Evolutionary conservation across 352 stramenopile species (phyloP).

Genomic region (Phytophthora nicotianae): DNA sequence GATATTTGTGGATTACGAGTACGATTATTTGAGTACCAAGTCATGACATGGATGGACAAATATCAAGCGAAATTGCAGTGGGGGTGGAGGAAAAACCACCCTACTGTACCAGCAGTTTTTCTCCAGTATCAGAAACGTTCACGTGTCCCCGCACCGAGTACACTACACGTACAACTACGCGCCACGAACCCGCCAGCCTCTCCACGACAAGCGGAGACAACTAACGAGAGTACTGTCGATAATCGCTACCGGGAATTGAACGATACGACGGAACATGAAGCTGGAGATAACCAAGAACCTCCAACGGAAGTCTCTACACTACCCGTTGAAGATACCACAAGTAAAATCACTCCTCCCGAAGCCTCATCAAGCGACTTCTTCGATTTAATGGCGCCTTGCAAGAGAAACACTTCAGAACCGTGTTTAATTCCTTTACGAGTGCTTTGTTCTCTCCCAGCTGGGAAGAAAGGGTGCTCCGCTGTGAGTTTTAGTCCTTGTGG

Average conservation of each 20-base stretch:
- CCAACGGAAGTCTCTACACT: background rate
- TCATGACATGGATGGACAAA: conserved; percentile 66
- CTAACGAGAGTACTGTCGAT: background rate
- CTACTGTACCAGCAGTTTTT: conserved; percentile 52
- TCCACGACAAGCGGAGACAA: conserved; percentile 9
- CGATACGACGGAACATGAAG: background rate
- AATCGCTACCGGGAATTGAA: conserved; percentile 3
- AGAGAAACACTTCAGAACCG: conserved; percentile 39
- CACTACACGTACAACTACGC: conserved; percentile 45
- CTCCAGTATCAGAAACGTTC: conserved; percentile 68
- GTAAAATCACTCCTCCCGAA: conserved; percentile 1
- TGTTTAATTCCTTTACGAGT: conserved; percentile 67
- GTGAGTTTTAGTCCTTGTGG: conserved; percentile 69
- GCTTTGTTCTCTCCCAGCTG: conserved; percentile 55
- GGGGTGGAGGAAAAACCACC: conserved; percentile 40
- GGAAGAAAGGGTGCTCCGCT: conserved; percentile 59
- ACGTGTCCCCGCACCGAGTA: conserved; percentile 33
- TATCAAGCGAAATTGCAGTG: conserved; percentile 63
- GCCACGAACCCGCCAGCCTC: conserved; percentile 13
- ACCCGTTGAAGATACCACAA: background rate
- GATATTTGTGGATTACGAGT: conserved; percentile 40
- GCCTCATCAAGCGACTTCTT: conserved; percentile 13
- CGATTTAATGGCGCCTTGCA: conserved; percentile 35
- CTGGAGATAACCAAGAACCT: conserved; percentile 25
- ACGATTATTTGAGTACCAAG: conserved; percentile 63